A percentile compares a stretch with the other conserved stretches of the same genome.
phyloP scores from a whole-genome alignment of 768 basidiomycete species.

The Kwoniella europaea region DNA sequence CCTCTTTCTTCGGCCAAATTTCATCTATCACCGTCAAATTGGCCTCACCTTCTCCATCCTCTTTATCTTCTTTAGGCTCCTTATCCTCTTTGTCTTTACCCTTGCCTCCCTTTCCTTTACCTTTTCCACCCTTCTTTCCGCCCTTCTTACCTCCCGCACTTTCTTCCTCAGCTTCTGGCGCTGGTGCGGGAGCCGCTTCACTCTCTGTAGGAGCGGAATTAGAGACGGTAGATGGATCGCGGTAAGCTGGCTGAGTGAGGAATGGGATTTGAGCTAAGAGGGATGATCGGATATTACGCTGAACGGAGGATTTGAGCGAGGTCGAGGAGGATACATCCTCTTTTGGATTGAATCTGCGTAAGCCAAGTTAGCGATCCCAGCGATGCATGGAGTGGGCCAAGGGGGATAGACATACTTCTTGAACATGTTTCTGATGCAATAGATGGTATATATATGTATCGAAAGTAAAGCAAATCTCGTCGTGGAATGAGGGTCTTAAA shows the following conservation, averaged over 20 bases:
- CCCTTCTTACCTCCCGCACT: constrained; percentile 24
- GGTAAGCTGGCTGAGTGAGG: constrained; percentile 51
- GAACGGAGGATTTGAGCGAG: constrained; percentile 89
- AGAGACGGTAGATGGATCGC: constrained; percentile 63
- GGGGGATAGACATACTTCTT: constrained; percentile 52
- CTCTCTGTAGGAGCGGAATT: constrained; percentile 5
- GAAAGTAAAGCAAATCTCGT: not conserved
- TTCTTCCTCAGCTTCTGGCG: constrained; percentile 33
- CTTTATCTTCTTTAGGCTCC: constrained; percentile 30
- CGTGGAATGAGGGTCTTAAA: too few species aligned
- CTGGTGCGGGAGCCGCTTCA: constrained; percentile 21
- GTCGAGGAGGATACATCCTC: constrained; percentile 88
- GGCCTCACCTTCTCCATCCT: constrained; percentile 58
- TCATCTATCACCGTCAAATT: constrained; percentile 73
- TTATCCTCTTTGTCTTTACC: constrained; percentile 30
- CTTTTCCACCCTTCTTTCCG: constrained; percentile 18
- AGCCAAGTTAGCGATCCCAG: constrained; percentile 17
- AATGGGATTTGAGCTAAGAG: constrained; percentile 75
- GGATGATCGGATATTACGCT: constrained; percentile 79
- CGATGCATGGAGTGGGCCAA: not conserved
- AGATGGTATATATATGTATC: not conserved
- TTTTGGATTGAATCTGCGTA: constrained; percentile 61
- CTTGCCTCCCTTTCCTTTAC: constrained; percentile 29
- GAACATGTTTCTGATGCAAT: constrained; percentile 55
- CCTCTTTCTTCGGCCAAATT: constrained; percentile 99